Base-by-base conservation (phyloP, 169 alveolate genomes). In the Eimeria tenella region DNA sequence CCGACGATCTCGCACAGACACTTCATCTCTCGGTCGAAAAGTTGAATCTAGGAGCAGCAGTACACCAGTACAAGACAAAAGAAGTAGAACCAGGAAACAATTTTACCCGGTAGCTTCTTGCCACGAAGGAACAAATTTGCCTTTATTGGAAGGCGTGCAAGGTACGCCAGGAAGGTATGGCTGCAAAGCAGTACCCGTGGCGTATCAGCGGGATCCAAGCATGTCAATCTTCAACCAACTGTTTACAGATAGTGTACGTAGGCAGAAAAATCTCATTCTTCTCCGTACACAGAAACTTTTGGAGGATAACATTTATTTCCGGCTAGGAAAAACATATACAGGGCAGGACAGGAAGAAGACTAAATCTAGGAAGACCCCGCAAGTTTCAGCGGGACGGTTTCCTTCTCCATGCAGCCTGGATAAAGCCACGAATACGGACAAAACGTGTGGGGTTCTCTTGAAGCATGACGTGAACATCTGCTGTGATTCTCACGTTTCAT, bases 181-280 rank as follows among this genome's bases (percentile, higher is more conserved):
- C 4, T 62, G 92, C 81, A 84, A 84, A 9, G 65, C 92, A 19
- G 9, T 84, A 9, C 81, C 63, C 31, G 25, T 84, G 92, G 81
- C 92, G 65, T 84, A 84, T 49, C 81, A 84, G 63, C 62, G 92
- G 92, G 92, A 62, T 79, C 79, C 92, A n/a, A 62, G 92, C 63
- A 84, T 63, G 15, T 84, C 63, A 21, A 63, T 84, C 21, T 84
- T 84, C 42, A 84, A 62, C 65, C 79, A 84, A 42, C 92, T 84
- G 42, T 84, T 83, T 83, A 62, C 56, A n/a, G 91, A 83, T 77
- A 83, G 77, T 83, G 68, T 62, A 13, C 77, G 77, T 62, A 53
- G 77, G 21, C 65, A 83, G 65, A 62, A 23, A 25, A 83, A 83
- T 42, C 77, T 83, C 21, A 23, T 58, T 23, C 23, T 83, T 21